phyloP scores from a whole-genome alignment of 768 basidiomycete genomes.

The Agaricus sinodeliciosus region DNA sequence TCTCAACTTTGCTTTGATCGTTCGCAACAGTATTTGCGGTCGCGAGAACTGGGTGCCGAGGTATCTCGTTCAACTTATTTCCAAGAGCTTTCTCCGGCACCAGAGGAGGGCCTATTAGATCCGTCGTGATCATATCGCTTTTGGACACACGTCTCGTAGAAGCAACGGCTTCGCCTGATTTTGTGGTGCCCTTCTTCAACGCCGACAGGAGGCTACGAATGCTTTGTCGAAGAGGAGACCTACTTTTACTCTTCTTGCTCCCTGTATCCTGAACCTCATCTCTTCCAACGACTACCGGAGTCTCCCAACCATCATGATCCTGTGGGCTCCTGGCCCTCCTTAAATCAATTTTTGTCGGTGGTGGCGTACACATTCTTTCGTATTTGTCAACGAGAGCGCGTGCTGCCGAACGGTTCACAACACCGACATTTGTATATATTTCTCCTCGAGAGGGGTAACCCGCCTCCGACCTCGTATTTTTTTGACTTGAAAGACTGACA shows the following conservation, averaged over 20 bases:
- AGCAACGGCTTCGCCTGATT: slow-evolving; percentile 3
- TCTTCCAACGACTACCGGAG: not conserved
- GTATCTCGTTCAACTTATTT: not conserved
- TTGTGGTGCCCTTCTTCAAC: slow-evolving; percentile 16
- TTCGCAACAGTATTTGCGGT: no score
- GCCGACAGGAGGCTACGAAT: slow-evolving; percentile 13
- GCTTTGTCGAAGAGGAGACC: slow-evolving; percentile 9
- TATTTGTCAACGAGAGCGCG: not conserved
- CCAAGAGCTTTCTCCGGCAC: not conserved
- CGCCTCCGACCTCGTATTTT: no score
- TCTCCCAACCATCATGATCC: not conserved
- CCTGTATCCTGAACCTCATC: not conserved
- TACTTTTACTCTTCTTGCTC: slow-evolving; percentile 9
- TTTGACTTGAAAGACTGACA: not conserved
- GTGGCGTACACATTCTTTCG: slow-evolving; percentile 3
- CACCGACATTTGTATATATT: not conserved
- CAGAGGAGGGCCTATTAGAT: not conserved
- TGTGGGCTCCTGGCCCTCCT: not conserved
- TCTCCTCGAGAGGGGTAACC: not conserved
- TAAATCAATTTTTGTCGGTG: not conserved
- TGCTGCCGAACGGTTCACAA: not conserved
- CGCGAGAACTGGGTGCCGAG: not conserved
- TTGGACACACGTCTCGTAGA: not conserved
- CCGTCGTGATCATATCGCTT: not conserved
- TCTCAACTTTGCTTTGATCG: not conserved